phyloP scores from a whole-genome alignment of 306 rosid genomes.

The Gynostemma pentaphyllum region DNA sequence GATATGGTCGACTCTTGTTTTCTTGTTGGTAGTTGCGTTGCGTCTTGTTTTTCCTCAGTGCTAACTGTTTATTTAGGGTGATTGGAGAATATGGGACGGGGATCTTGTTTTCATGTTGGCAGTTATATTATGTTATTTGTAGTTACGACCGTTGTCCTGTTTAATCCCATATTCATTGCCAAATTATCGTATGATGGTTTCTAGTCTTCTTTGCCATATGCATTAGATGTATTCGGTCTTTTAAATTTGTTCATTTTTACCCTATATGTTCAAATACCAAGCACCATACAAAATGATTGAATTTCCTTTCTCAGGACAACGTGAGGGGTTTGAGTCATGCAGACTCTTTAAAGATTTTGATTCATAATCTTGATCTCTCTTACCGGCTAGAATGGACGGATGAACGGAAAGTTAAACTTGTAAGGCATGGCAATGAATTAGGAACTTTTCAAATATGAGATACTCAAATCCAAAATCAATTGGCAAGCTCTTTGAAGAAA shows the following conservation, averaged over 20 bases:
- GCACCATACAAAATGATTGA: not conserved
- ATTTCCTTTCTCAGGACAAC: slow-evolving; percentile 37
- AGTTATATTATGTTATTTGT: not conserved
- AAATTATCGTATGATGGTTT: not conserved
- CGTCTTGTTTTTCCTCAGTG: no score
- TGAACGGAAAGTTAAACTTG: slow-evolving; percentile 54
- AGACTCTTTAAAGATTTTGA: slow-evolving; percentile 56
- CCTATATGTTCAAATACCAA: not conserved
- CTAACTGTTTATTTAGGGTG: no score
- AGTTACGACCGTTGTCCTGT: not conserved
- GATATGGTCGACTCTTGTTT: no score
- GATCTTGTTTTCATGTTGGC: not conserved
- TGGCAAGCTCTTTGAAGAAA: not conserved
- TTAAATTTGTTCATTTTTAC: not conserved
- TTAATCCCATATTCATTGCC: not conserved
- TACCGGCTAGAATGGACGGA: slow-evolving; percentile 69
- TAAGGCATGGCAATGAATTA: slow-evolving; percentile 60
- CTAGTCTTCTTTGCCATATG: not conserved
- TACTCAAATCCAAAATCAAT: not conserved
- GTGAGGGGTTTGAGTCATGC: slow-evolving; percentile 41
- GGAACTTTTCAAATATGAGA: slow-evolving; percentile 39
- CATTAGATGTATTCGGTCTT: not conserved
- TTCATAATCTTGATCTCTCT: slow-evolving; percentile 79
- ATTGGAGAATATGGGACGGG: not conserved
- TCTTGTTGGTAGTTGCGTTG: no score